Evolutionary conservation across 2,329 filamentous ascomycete species (phyloP).

Genomic region (Dactylonectria macrodidyma): DNA sequence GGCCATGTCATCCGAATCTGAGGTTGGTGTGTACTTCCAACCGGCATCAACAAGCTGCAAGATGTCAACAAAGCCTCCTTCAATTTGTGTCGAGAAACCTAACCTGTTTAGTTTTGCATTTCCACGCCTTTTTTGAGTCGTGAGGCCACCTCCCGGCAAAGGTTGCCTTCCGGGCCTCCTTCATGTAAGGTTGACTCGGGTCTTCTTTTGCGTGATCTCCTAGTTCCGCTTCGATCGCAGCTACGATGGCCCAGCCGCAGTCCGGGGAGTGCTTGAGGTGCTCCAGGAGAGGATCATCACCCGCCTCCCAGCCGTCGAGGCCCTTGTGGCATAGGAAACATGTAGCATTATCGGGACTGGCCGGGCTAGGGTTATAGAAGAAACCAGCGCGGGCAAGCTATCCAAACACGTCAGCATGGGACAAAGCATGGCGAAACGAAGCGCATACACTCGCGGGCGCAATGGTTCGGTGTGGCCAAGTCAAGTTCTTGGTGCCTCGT

Average conservation of each 20-base stretch:
- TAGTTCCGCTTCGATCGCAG: slow-evolving; percentile 72
- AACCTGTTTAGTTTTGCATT: slow-evolving; percentile 92
- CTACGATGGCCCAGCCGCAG: slow-evolving; percentile 89
- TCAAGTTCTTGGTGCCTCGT: slow-evolving; percentile 66
- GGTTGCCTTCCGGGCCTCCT: slow-evolving; percentile 84
- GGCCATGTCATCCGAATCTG: slow-evolving; percentile 88
- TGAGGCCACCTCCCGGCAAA: slow-evolving; percentile 93
- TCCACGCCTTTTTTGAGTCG: slow-evolving; percentile 89
- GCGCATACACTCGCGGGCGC: slow-evolving; percentile 50
- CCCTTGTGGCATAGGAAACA: slow-evolving; percentile 91
- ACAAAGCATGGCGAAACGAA: slow-evolving; percentile 18
- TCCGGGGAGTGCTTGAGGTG: slow-evolving; percentile 86
- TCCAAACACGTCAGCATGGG: slow-evolving; percentile 40
- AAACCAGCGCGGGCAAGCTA: slow-evolving; percentile 94
- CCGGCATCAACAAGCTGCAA: slow-evolving; percentile 87
- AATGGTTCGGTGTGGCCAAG: slow-evolving; percentile 81
- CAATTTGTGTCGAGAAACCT: slow-evolving; percentile 40
- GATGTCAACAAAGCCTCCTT: slow-evolving; percentile 1
- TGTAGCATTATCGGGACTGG: slow-evolving; percentile 87
- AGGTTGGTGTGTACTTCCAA: slow-evolving; percentile 92
- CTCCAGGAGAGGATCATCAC: slow-evolving; percentile 86
- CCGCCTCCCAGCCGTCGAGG: slow-evolving; percentile 92
- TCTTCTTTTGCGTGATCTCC: slow-evolving; percentile 79
- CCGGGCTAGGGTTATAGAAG: slow-evolving; percentile 83
- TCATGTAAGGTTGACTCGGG: slow-evolving; percentile 79